These are phyloP conservation scores for Wallacemonas sp. DNA, from an alignment of 208 protist genomes.

Conservation along the genomic window DNA sequence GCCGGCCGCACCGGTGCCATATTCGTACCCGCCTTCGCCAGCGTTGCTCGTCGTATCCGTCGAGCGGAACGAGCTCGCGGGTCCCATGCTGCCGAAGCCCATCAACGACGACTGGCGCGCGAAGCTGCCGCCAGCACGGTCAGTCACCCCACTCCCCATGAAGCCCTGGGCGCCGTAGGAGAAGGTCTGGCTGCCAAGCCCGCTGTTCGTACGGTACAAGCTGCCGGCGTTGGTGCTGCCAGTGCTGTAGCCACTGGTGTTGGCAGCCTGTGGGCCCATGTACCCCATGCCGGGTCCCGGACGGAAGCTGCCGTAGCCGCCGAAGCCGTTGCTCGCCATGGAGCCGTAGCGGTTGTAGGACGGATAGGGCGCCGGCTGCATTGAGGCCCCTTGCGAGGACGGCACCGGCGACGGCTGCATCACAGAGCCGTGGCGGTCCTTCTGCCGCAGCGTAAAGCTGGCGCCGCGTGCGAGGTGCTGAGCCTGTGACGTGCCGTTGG, in stretches of 20 bases:
- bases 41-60: neutral
- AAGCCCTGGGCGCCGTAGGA: slow-evolving; percentile 14
- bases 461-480: neutral
- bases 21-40: neutral
- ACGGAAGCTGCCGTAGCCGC: slow-evolving; percentile 6
- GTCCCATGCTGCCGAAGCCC: slow-evolving; percentile 21
- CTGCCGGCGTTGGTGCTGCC: slow-evolving; percentile 19
- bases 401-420: neutral
- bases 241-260: slow-evolving; percentile 8
- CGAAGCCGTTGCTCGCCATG: slow-evolving; percentile 2
- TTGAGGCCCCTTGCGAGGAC: too few relatives aligned
- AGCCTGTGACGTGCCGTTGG: neutral
- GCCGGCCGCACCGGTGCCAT: neutral
- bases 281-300: neutral
- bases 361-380: slow-evolving; percentile 8
- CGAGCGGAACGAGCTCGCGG: slow-evolving; percentile 19
- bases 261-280: neutral
- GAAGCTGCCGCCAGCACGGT: neutral
- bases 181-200: slow-evolving; percentile 9
- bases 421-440: neutral
- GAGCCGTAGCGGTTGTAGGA: neutral
- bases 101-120: slow-evolving; percentile 1
- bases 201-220: slow-evolving; percentile 36
- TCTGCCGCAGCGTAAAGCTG: neutral
- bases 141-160: neutral